These are phyloP conservation scores for Chaetomium olivaceum DNA, from an alignment of 2,329 filamentous ascomycete species.

Conservation along the genomic window DNA sequence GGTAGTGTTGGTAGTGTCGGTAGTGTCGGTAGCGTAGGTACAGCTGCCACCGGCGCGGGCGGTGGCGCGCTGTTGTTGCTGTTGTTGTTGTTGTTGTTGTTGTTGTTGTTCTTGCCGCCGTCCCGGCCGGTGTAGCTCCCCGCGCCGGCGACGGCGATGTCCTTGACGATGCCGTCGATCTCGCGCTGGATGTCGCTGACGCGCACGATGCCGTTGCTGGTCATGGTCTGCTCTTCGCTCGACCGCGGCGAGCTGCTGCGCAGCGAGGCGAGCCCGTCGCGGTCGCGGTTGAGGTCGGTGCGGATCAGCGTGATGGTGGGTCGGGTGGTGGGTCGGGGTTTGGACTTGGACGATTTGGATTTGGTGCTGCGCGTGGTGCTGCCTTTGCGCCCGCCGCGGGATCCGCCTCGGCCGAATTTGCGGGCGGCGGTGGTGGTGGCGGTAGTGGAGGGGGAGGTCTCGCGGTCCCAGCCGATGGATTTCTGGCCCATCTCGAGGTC, in stretches of 20 bases:
- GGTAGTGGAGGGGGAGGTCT: constrained; percentile 4
- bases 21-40: no score
- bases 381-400: constrained; percentile 38
- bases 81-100: neutral
- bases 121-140: constrained; percentile 27
- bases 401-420: constrained; percentile 37
- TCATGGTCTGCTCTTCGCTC: constrained; percentile 42
- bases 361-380: constrained; percentile 20
- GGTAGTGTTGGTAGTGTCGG: no score
- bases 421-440: neutral
- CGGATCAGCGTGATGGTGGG: constrained; percentile 30
- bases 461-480: constrained; percentile 16
- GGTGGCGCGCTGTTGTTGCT: no score
- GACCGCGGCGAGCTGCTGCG: constrained; percentile 37
- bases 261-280: constrained; percentile 28
- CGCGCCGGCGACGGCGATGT: constrained; percentile 32
- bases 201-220: constrained; percentile 40
- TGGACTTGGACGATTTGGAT: constrained; percentile 20
- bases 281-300: constrained; percentile 20
- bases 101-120: neutral
- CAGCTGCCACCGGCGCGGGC: no score
- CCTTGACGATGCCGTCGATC: constrained; percentile 37
- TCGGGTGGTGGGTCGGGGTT: constrained; percentile 26
- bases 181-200: constrained; percentile 37
- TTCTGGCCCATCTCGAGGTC: constrained; percentile 32